A percentile compares a stretch with the other conserved stretches of the same genome.
phyloP scores from a whole-genome alignment of 2,329 filamentous ascomycete genomes.

The Biscogniauxia mediterranea region DNA sequence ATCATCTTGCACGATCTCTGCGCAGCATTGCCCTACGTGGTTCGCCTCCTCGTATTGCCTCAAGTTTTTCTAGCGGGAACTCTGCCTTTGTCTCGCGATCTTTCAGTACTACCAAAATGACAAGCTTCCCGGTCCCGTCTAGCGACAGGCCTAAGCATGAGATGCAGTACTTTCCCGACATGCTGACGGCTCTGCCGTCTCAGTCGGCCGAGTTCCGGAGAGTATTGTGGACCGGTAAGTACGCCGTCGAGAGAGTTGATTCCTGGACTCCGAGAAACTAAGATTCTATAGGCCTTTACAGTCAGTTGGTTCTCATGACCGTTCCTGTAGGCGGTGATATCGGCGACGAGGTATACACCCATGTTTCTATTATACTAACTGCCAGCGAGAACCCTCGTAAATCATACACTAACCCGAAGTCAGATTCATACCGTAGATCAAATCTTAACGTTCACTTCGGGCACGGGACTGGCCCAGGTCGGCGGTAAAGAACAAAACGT shows the following conservation, averaged over 20 bases:
- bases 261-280: neutral
- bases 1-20: neutral
- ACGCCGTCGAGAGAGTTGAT: neutral
- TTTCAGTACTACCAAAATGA: constrained; percentile 25
- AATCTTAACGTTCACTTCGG: constrained; percentile 62
- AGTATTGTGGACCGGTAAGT: constrained; percentile 53
- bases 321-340: constrained; percentile 63
- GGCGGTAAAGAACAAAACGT: constrained; percentile 55
- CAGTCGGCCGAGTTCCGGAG: constrained; percentile 58
- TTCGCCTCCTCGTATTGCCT: neutral
- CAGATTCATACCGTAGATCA: constrained; percentile 61
- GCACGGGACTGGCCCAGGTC: constrained; percentile 56
- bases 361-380: neutral
- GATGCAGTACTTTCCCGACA: constrained; percentile 60
- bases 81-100: neutral
- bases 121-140: constrained; percentile 30
- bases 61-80: neutral
- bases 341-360: constrained; percentile 56
- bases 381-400: neutral
- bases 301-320: constrained; percentile 64
- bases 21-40: neutral
- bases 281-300: constrained; percentile 48
- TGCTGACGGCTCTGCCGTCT: constrained; percentile 52
- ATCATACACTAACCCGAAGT: constrained; percentile 15
- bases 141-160: constrained; percentile 45